Evolutionary conservation across 805 yeast species (phyloP).

Genomic region (Lachancea mirantina): DNA sequence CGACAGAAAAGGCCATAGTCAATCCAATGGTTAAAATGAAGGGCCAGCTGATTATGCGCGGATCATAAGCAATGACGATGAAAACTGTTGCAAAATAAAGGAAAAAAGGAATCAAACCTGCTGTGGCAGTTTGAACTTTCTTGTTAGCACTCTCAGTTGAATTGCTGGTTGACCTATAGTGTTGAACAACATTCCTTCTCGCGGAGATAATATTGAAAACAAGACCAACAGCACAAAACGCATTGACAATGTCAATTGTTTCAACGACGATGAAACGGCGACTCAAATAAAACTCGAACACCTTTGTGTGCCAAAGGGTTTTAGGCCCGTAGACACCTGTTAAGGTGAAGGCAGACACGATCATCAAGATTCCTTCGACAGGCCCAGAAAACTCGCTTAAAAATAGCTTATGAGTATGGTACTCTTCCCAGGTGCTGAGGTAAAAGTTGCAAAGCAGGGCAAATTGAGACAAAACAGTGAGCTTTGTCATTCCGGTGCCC

Average conservation of each 20-base stretch:
- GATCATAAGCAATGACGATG: conserved; percentile 42
- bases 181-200: conserved; percentile 47
- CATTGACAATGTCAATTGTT: conserved; percentile 42
- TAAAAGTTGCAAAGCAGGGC: conserved; percentile 77
- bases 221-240: conserved; percentile 50
- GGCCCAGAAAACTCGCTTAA: conserved; percentile 84
- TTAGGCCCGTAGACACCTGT: conserved; percentile 69
- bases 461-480: conserved; percentile 56
- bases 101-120: conserved; percentile 64
- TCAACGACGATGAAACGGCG: conserved; percentile 29
- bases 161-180: conserved; percentile 34
- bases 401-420: conserved; percentile 76
- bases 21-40: conserved; percentile 64
- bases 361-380: conserved; percentile 81
- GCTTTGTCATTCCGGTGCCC: conserved; percentile 64
- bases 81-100: conserved; percentile 45
- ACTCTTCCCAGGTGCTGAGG: conserved; percentile 92
- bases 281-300: conserved; percentile 32
- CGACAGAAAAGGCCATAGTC: conserved; percentile 78
- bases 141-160: conserved; percentile 18
- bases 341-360: conserved; percentile 44
- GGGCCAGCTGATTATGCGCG: conserved; percentile 46
- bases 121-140: conserved; percentile 33
- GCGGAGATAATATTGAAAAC: conserved; percentile 65
- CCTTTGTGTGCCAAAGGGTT: conserved; percentile 46